Base-by-base conservation (phyloP, 2,329 filamentous ascomycete species). In the Cladophialophora immunda region DNA sequence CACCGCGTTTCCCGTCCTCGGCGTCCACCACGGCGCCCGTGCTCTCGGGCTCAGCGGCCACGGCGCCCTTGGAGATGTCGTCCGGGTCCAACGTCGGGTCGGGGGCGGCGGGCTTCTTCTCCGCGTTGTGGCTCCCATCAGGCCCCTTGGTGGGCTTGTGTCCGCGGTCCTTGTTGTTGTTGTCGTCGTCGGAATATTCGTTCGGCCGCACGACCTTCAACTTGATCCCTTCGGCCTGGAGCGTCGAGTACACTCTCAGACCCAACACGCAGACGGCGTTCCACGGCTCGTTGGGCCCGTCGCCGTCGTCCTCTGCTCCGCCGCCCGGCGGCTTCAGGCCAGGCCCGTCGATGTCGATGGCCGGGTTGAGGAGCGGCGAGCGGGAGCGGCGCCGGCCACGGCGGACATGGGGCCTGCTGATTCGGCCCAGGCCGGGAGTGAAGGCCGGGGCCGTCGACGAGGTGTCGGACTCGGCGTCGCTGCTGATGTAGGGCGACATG, bases 181-280 rank as follows among this genome's bases (percentile, higher is more conserved):
- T 50, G 5, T 53, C 64, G 36, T 54, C 56, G 50, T 45, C 36
- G 17, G 57, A 45, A 25, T 25, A 45, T 9, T 50, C 63, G 13
- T 41, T 47, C 27, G 67, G 67, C 13, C 57, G 38, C 1, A 67
- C 53, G 22, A 67, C 65, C 27, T 58, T 65, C 47, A 70, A 58
- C 45, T 54, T 65, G 58, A 70, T 56, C 3, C 47, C 57, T 17
- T 65, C 68, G 30, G 58, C 68, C 19, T 45, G n/a, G 15, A 70
- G 50, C 19, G 68, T 76, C 71, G n/a, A 76, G 72, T 87, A 89
- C 0, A 89, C 86, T 5, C 85, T 79, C 32, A 89, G 74, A 0
- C 87, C 87, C 4, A 89, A 81, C 17, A 89, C 85, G 68, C 85
- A 87, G 0, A 88, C 81, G 0, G 87, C 87, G 71, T 88, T 87